Conservation (phyloP, 495 filamentous ascomycete species). For the Aspergillus conjunctus region DNA sequence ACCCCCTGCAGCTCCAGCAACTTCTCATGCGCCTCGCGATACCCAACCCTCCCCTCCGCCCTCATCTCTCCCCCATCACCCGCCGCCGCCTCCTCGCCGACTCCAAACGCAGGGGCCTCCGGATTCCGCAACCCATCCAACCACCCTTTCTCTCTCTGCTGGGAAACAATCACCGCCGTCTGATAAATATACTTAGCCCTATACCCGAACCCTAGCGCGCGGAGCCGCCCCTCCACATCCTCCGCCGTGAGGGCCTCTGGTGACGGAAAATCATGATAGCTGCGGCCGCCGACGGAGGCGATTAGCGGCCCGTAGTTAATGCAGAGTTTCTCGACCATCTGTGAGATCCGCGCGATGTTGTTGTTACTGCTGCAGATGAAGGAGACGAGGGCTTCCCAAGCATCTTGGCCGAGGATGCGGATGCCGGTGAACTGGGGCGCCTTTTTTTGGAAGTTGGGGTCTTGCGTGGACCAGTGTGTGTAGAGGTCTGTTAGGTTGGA, state of each 20-base stretch:
- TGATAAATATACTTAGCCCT: constrained; percentile 86
- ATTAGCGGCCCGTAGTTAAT: constrained; percentile 78
- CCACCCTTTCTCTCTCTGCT: constrained; percentile 71
- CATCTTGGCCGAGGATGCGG: constrained; percentile 91
- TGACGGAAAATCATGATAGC: constrained; percentile 85
- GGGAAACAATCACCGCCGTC: constrained; percentile 74
- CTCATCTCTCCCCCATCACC: constrained; percentile 50
- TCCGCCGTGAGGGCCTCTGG: constrained; percentile 69
- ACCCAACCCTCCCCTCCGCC: constrained; percentile 64
- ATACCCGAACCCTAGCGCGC: constrained; percentile 90
- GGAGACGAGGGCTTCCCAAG: constrained; percentile 90
- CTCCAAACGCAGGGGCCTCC: constrained; percentile 65
- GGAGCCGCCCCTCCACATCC: constrained; percentile 74
- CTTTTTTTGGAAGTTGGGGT: constrained; percentile 87
- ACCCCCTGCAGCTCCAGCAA: constrained; percentile 81
- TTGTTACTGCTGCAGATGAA: constrained; percentile 99
- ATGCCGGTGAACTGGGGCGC: constrained; percentile 88
- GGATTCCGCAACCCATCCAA: constrained; percentile 74
- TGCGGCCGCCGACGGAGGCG: constrained; percentile 64
- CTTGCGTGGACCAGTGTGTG: constrained; percentile 79
- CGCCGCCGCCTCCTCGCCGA: constrained; percentile 26
- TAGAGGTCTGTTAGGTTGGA: constrained; percentile 76
- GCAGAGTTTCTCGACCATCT: constrained; percentile 96
- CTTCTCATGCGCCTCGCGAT: constrained; percentile 79
- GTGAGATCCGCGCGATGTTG: constrained; percentile 90